These are phyloP conservation scores for Blepharisma japonicum DNA, from an alignment of 73 alveolate genomes.

Conservation along the genomic window DNA sequence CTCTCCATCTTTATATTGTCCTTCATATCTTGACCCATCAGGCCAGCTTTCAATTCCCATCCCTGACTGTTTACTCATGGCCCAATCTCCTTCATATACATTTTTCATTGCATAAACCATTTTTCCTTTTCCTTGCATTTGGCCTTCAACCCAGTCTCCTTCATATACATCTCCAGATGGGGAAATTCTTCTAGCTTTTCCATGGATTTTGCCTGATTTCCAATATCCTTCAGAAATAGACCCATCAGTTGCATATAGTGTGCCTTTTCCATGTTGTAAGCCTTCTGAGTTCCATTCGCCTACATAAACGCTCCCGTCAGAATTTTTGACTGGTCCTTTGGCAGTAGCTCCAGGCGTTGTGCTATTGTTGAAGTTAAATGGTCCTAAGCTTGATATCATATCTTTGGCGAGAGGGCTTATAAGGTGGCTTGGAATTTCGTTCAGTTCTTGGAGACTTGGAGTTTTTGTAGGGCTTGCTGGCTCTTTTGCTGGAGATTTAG, in stretches of 20 bases:
- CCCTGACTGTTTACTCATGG: slow-evolving; percentile 39
- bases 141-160: slow-evolving; percentile 44
- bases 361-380: no score
- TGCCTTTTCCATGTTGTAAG: slow-evolving; percentile 18
- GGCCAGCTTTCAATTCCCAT: no score
- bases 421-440: no score
- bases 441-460: no score
- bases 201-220: slow-evolving; percentile 39
- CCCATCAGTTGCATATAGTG: slow-evolving; percentile 34
- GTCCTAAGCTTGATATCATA: no score
- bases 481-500: no score
- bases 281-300: not conserved
- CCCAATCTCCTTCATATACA: slow-evolving; percentile 45
- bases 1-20: slow-evolving; percentile 40
- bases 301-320: not conserved
- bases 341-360: no score
- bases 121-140: slow-evolving; percentile 44
- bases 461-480: no score
- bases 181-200: slow-evolving; percentile 38
- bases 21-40: slow-evolving; percentile 46
- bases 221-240: slow-evolving; percentile 40
- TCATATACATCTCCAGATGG: slow-evolving; percentile 49
- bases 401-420: no score
- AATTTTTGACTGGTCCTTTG: not conserved
- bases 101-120: slow-evolving; percentile 44